Conservation (phyloP, 495 filamentous ascomycete genomes). For the Hypomontagnella monticulosa region DNA sequence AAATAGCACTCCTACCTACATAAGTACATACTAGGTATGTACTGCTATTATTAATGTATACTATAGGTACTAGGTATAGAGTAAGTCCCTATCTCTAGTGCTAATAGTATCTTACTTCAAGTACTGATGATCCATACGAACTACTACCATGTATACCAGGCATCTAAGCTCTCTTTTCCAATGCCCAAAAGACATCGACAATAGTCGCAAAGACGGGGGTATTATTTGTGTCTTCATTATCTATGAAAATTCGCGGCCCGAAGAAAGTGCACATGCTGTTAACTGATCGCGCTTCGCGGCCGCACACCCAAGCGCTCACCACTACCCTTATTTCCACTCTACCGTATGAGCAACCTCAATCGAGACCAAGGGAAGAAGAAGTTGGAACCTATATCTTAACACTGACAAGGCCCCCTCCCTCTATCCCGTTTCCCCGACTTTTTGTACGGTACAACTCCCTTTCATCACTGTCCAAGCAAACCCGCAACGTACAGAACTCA, state of each 20-base stretch:
- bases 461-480: conserved; percentile 25
- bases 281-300: conserved; percentile 11
- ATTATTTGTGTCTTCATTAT: conserved; percentile 41
- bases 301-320: conserved; percentile 5
- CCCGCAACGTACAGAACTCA: conserved; percentile 21
- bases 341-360: conserved; percentile 3
- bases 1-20: no score
- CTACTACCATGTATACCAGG: no score
- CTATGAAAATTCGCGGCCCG: conserved; percentile 25
- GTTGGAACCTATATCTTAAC: neutral
- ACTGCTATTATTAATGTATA: no score
- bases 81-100: no score
- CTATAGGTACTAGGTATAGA: no score
- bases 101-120: no score
- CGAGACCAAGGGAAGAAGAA: conserved; percentile 8
- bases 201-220: no score
- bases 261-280: conserved; percentile 26
- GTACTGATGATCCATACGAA: no score
- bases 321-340: neutral
- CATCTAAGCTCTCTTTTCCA: no score
- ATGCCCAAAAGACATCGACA: conserved; percentile 2
- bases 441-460: conserved; percentile 1
- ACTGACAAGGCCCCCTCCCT: neutral
- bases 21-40: no score
- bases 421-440: conserved; percentile 9